Base-by-base conservation (phyloP, 164 flowering plant genomes). In the Berberis vulgaris region DNA sequence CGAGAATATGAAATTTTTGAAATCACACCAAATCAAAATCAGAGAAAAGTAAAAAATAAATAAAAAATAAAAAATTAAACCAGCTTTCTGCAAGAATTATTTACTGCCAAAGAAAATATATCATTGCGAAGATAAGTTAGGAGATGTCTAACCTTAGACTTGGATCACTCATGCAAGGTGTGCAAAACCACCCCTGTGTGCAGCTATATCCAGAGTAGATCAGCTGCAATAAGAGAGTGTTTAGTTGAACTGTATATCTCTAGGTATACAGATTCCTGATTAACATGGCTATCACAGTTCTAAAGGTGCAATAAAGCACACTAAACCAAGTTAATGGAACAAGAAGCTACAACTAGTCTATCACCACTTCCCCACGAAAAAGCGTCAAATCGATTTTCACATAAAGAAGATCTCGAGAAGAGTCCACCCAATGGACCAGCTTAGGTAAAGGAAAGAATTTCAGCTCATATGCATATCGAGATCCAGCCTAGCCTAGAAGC, bases 131-230 rank as follows among this genome's bases (percentile, higher is more conserved):
- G 26, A 26, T 26, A 1, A 52, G 54, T 12, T 3, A 52, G 12
- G 11, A 69, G 50, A 63, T 59, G 61, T 56, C 85, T 68, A 56
- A 95, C 99, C 99, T 91, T 77, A 91, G 79, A 76, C 80, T 66
- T 47, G 99, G 99, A 72, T 82, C 82, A 76, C 88, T 83, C 55
- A 76, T 72, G 75, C 99, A 95, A 69, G 99, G 97, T 41, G 99
- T 89, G 73, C 83, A 85, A 73, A 95, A 95, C 99, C 99, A 95
- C n/a, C 99, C 99, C 68, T 95, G 99, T 63, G 83, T 79, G 81
- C 97, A 95, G 75, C 82, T 80, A 71, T 85, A 95, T 61, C 92
- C 83, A 40, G 97, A 85, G 78, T 95, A 95, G 54, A 95, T 86
- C 72, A 95, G 7, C 99, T 95, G 89, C 59, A 41, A 69, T 8